phyloP scores from a whole-genome alignment of 768 basidiomycete genomes.

The Boletellus ananiceps region DNA sequence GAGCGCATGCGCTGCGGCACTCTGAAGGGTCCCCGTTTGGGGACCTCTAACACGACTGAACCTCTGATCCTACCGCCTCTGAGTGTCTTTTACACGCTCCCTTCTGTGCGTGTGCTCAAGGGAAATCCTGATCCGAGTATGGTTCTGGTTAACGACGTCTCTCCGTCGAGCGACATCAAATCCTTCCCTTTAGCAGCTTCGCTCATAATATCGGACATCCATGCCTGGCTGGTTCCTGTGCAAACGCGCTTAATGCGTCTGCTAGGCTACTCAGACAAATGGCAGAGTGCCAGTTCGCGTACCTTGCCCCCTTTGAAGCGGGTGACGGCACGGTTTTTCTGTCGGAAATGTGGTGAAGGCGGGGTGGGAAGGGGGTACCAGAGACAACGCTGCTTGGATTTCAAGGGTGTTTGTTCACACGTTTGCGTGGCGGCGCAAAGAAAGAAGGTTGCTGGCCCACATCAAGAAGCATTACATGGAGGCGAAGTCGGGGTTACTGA shows the following conservation, averaged over 20 bases:
- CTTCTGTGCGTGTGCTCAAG: conserved; percentile 38
- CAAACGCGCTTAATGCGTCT: conserved; percentile 39
- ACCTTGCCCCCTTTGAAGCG: conserved; percentile 54
- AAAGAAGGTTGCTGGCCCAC: neutral
- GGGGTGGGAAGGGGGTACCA: conserved; percentile 32
- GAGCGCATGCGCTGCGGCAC: conserved; percentile 39
- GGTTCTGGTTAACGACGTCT: neutral
- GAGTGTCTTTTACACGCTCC: conserved; percentile 45
- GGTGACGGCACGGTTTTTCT: conserved; percentile 55
- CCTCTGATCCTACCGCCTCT: conserved; percentile 40
- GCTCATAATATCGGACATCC: conserved; percentile 42
- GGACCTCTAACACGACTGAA: neutral
- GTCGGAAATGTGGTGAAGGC: conserved; percentile 43
- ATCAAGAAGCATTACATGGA: neutral
- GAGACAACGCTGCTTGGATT: conserved; percentile 48
- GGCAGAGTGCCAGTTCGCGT: conserved; percentile 46
- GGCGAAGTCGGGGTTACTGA: neutral
- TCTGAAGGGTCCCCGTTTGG: neutral
- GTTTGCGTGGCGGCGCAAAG: conserved; percentile 35
- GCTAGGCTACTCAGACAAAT: conserved; percentile 46
- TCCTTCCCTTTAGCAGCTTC: conserved; percentile 30
- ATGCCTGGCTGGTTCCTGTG: conserved; percentile 45
- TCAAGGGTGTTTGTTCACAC: conserved; percentile 56
- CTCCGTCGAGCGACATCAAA: conserved; percentile 14
- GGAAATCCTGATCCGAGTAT: conserved; percentile 20